Evolutionary conservation across 345 rosid species (phyloP).

Genomic region (Euphorbia pulcherrima): DNA sequence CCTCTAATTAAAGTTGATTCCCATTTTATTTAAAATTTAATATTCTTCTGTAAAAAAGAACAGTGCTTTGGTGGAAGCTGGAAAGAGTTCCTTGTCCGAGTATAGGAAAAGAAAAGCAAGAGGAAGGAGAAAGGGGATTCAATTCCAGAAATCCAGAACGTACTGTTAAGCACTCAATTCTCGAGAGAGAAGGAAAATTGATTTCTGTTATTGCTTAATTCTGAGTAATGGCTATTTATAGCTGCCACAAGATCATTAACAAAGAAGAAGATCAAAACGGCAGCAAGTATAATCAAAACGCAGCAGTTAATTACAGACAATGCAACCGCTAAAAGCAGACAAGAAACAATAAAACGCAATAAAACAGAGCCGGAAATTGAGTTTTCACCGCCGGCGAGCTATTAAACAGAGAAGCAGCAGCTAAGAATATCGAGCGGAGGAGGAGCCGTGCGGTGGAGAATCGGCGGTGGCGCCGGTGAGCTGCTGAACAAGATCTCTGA

Average conservation of each 20-base stretch:
- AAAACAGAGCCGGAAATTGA: constrained; percentile 26
- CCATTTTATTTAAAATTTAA: too few species aligned
- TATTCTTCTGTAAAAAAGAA: too few species aligned
- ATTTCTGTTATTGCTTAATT: too few species aligned
- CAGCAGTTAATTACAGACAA: too few species aligned
- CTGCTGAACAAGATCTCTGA: constrained; percentile 78
- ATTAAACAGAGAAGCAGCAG: constrained; percentile 11
- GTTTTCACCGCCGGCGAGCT: background rate
- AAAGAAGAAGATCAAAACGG: too few species aligned
- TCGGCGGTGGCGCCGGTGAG: constrained; percentile 57
- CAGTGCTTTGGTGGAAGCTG: constrained; percentile 35
- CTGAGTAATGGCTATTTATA: too few species aligned
- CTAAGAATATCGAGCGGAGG: constrained; percentile 35
- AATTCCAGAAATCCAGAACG: constrained; percentile 33
- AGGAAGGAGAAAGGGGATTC: constrained; percentile 46
- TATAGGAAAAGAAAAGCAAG: constrained; percentile 37
- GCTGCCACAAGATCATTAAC: too few species aligned
- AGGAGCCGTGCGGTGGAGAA: constrained; percentile 36
- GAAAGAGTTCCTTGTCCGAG: constrained; percentile 64
- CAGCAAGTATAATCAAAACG: too few species aligned
- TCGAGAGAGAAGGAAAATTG: too few species aligned
- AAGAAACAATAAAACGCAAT: too few species aligned
- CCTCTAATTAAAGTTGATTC: background rate
- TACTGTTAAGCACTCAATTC: too few species aligned
- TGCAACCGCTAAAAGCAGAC: too few species aligned